Evolutionary conservation across 345 rosid species (phyloP).

Genomic region (Luvunga scandens): DNA sequence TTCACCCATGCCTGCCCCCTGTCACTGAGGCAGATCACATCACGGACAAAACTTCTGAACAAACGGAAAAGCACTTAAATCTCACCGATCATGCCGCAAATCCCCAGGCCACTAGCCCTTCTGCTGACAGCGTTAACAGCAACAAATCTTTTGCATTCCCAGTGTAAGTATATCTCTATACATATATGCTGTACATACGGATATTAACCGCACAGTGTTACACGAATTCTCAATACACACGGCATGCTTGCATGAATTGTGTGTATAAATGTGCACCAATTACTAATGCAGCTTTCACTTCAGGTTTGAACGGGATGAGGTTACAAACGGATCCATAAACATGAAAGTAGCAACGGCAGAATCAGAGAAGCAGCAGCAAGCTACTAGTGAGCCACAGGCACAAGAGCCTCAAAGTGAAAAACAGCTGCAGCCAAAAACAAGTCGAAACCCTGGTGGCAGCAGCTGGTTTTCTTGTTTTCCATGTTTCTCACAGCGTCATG

Average conservation of each 20-base stretch:
- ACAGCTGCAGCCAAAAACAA: neutral
- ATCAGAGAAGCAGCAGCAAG: neutral
- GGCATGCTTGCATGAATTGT: too few relatives aligned
- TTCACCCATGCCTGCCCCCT: conserved; percentile 23
- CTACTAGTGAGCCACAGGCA: neutral
- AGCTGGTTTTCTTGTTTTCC: conserved; percentile 59
- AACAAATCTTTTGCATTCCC: conserved; percentile 68
- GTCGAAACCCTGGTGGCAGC: conserved; percentile 10
- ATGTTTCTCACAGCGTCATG: conserved; percentile 28
- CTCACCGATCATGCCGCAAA: conserved; percentile 5
- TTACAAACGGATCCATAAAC: conserved; percentile 5
- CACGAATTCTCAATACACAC: neutral
- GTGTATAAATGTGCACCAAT: neutral
- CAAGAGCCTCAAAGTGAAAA: conserved; percentile 10
- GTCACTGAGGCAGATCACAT: conserved; percentile 27
- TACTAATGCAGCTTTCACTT: neutral
- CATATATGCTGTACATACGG: too few relatives aligned
- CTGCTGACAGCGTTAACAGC: conserved; percentile 45
- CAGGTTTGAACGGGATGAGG: conserved; percentile 41
- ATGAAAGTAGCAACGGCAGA: neutral
- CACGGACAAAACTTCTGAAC: conserved; percentile 6
- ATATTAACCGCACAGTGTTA: neutral
- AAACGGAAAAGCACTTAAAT: neutral
- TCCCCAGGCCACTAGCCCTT: conserved; percentile 24
- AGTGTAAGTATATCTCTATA: conserved; percentile 37